Percentiles rank a stretch among this genome's conserved stretches.
Evolutionary conservation across 805 yeast genomes (phyloP).

Genomic region (Kuraishia ogatae): DNA sequence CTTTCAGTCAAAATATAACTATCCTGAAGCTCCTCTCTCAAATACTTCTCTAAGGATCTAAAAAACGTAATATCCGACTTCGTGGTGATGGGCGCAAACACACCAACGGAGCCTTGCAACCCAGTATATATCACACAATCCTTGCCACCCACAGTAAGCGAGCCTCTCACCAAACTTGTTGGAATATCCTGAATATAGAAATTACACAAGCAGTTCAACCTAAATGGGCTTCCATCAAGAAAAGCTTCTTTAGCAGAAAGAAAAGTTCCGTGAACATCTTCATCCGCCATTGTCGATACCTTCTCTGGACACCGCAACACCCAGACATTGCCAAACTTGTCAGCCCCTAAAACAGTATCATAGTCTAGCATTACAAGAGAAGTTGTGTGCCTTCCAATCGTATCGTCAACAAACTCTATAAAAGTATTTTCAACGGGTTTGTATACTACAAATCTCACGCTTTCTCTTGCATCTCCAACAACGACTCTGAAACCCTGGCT

Average conservation of each 20-base stretch:
- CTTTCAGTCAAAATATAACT: constrained; percentile 45
- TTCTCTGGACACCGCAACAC: constrained; percentile 53
- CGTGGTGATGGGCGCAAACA: constrained; percentile 58
- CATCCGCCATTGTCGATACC: constrained; percentile 38
- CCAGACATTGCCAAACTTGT: constrained; percentile 76
- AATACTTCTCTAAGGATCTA: constrained; percentile 39
- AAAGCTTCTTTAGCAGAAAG: constrained; percentile 21
- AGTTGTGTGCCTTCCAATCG: constrained; percentile 58
- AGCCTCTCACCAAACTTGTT: constrained; percentile 46
- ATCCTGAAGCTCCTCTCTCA: constrained; percentile 25
- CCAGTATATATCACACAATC: constrained; percentile 68
- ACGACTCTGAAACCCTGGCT: constrained; percentile 52
- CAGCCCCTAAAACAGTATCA: constrained; percentile 76
- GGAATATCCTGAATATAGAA: constrained; percentile 66
- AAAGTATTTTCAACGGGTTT: constrained; percentile 41
- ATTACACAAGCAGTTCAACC: constrained; percentile 44
- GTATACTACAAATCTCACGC: constrained; percentile 49
- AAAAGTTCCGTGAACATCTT: constrained; percentile 36
- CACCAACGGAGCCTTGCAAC: constrained; percentile 75
- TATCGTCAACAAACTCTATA: constrained; percentile 62
- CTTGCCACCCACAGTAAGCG: constrained; percentile 51
- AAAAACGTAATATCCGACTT: constrained; percentile 55
- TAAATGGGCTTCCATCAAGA: constrained; percentile 44
- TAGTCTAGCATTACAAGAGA: constrained; percentile 54
- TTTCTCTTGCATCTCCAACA: constrained; percentile 64